Evolutionary conservation across 2,329 filamentous ascomycete genomes (phyloP), one percentile per base, ranked within the genome.

Genomic region (Cytospora schulzeri): DNA sequence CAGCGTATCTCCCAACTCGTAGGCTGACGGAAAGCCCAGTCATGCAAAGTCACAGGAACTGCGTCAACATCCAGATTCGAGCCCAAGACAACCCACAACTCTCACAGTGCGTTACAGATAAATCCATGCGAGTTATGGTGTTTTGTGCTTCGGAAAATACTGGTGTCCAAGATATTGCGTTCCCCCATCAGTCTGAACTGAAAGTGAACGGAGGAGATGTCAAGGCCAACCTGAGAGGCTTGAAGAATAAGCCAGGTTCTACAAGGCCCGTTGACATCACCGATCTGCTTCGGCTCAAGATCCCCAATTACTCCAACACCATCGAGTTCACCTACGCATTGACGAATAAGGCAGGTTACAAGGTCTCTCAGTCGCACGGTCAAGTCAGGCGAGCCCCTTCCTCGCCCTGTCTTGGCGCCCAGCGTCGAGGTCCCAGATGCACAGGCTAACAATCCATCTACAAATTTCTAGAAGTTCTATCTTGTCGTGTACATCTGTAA

Each of bases 181-280:
- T 99, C 69, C 95, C 95, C 1, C 88, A 94, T 70, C 93, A 97
- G 77, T 91, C 95, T 35, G 95, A 99, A 74, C 84, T 99, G 64
- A 94, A 93, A 74, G 87, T 97, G 63, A 99, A 99, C 71, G 85
- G 88, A 12, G 90, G 90, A 38, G 92, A 97, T 64, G 85, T 97
- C 69, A 95, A 94, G 76, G 90, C 91, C n/a, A 99, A 98, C 74
- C 83, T 96, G 69, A 91, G 95, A 70, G 95, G 95, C 5, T 78
- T 99, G 67, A 99, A 99, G 78, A 97, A 97, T 76, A 96, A 95
- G 76, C 92, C 94, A 8, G 95, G 95, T 26, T 96, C 95, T 53
- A 99, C 95, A 50, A 88, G 92, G 71, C 95, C 95, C 9, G 93
- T 92, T 55, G 95, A 99, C 77, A 90, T 99, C 67, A 99, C 95